Evolutionary conservation across 1,139 yeast genomes (phyloP).

Genomic region (Martiniozyma asiatica): DNA sequence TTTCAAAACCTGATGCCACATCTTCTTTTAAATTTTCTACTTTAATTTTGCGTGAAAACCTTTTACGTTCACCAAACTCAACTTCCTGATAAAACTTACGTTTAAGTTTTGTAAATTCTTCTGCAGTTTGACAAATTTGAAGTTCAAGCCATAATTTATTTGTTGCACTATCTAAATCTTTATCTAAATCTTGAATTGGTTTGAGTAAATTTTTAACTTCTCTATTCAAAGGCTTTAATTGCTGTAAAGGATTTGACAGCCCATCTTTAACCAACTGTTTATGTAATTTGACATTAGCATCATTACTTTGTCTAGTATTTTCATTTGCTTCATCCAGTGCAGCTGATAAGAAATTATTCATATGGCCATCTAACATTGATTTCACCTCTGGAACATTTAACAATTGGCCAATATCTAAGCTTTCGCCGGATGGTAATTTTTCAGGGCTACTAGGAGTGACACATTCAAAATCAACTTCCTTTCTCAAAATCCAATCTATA

Average conservation of each 20-base stretch:
- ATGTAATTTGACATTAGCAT: no score
- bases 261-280: no score
- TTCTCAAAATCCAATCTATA: slow-evolving; percentile 74
- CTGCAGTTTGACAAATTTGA: slow-evolving; percentile 22
- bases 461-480: slow-evolving; percentile 82
- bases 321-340: slow-evolving; percentile 1
- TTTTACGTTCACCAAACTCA: slow-evolving; percentile 9
- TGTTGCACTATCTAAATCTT: slow-evolving; percentile 16
- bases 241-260: no score
- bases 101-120: slow-evolving; percentile 21
- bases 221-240: background rate
- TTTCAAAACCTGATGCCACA: background rate
- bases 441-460: slow-evolving; percentile 76
- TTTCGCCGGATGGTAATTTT: slow-evolving; percentile 71
- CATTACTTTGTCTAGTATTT: no score
- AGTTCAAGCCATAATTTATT: slow-evolving; percentile 20
- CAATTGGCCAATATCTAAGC: slow-evolving; percentile 47
- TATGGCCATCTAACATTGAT: slow-evolving; percentile 15
- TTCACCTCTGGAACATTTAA: slow-evolving; percentile 26
- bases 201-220: slow-evolving; percentile 7
- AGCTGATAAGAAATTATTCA: no score
- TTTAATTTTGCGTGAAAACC: slow-evolving; percentile 9
- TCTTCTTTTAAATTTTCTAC: slow-evolving; percentile 9
- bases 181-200: slow-evolving; percentile 22
- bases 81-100: slow-evolving; percentile 10